Conservation (phyloP, 106 monocot genomes). For the Platanthera zijinensis region DNA sequence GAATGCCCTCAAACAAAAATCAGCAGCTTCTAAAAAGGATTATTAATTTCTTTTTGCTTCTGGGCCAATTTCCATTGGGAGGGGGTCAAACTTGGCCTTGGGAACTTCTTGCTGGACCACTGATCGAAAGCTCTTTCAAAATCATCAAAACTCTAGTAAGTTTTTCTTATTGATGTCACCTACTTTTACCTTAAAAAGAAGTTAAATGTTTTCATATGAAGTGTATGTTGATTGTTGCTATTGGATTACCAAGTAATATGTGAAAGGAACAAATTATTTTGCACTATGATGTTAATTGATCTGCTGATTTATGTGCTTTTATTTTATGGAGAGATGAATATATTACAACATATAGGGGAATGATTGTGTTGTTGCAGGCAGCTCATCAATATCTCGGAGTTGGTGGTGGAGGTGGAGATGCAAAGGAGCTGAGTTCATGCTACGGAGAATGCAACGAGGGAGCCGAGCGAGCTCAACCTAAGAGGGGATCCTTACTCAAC, state of each 20-base stretch:
- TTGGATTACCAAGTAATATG: neutral
- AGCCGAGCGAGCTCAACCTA: no score
- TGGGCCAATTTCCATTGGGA: constrained; percentile 31
- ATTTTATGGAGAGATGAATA: neutral
- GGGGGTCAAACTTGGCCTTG: constrained; percentile 70
- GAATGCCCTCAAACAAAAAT: constrained; percentile 25
- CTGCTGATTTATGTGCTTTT: neutral
- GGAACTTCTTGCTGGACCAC: constrained; percentile 55
- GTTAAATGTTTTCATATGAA: neutral
- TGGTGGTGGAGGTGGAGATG: no score
- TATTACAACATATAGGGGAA: neutral
- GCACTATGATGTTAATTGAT: neutral
- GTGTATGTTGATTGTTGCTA: neutral
- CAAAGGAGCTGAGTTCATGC: no score
- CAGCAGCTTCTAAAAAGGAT: constrained; percentile 39
- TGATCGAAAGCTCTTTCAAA: constrained; percentile 44
- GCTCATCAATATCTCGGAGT: no score
- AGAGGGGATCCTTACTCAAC: no score
- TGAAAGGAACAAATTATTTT: neutral
- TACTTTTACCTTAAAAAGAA: neutral
- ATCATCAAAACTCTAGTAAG: constrained; percentile 62
- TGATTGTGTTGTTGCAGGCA: no score
- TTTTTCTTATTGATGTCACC: neutral
- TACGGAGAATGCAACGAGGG: no score
- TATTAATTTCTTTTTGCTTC: constrained; percentile 40